phyloP scores from a whole-genome alignment of 2,329 filamentous ascomycete species.

The Epichloe elymi region DNA sequence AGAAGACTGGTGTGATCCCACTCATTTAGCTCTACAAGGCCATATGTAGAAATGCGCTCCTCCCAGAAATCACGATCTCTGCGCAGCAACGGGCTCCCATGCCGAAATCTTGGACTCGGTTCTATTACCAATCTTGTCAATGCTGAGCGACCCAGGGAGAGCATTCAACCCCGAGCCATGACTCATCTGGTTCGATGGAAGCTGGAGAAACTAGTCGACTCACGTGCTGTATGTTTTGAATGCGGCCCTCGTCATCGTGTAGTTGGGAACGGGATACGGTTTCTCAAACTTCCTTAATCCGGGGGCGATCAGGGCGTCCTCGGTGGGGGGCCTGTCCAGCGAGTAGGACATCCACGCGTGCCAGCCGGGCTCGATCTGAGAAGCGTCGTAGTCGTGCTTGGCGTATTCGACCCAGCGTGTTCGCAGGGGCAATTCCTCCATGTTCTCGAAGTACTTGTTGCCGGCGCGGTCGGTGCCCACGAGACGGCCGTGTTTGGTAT shows the following conservation, averaged over 20 bases:
- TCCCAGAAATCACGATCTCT: conserved; percentile 15
- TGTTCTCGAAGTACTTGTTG: conserved; percentile 97
- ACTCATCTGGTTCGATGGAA: no score
- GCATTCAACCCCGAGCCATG: no score
- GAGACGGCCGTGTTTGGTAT: conserved; percentile 86
- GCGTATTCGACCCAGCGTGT: conserved; percentile 98
- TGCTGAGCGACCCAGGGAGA: neutral
- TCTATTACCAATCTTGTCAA: conserved; percentile 21
- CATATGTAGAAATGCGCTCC: conserved; percentile 19
- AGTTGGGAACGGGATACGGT: conserved; percentile 55
- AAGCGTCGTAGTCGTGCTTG: conserved; percentile 67
- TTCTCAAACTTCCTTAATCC: conserved; percentile 65
- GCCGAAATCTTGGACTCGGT: conserved; percentile 38
- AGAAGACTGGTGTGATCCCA: neutral
- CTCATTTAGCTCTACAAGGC: conserved; percentile 3
- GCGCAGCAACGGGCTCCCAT: conserved; percentile 36
- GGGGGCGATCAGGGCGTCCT: conserved; percentile 59
- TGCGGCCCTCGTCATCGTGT: conserved; percentile 62
- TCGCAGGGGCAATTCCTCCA: conserved; percentile 90
- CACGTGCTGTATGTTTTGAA: conserved; percentile 95
- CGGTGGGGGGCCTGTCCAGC: conserved; percentile 71
- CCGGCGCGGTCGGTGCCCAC: conserved; percentile 80
- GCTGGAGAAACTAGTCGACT: conserved; percentile 25
- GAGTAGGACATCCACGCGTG: conserved; percentile 95
- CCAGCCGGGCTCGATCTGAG: conserved; percentile 91